Base-by-base conservation (phyloP, 2,329 filamentous ascomycete species). In the Chaetomiaceae sp. region DNA sequence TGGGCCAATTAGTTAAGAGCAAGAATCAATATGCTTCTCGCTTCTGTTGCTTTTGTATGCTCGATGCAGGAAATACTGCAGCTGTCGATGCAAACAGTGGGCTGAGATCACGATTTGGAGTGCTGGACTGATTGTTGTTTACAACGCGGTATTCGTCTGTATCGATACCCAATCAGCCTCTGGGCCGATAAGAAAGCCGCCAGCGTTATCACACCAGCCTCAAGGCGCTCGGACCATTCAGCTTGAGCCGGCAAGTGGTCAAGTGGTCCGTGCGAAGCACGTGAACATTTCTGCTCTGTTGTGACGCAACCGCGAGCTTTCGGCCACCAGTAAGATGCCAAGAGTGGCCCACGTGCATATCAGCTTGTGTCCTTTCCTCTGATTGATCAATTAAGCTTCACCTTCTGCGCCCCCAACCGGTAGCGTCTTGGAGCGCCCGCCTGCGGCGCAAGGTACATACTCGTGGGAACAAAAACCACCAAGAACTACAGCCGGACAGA, bases 331-430 rank as follows among this genome's bases (percentile, higher is more conserved):
- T 63, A 18, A 56, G 33, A 50, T 18, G 30, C 38, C 9, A 33
- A 44, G 32, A 41, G 10, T 14, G 36, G 34, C 48, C 48, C 62
- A 64, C 62, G 62, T 64, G 62, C 45, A 44, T 23, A 37, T 21
- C 13, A n/a, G 33, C 34, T 46, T 54, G 18, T 23, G 37, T 42
- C 57, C 50, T n/a, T n/a, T n/a, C n/a, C n/a, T n/a, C n/a, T 60
- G 51, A 61, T 61, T 64, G 58, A 60, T 61, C 58, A 62, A 59
- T 64, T 61, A 55, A 43, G 23, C 33, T 55, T 34, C 45, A 41
- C 10, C 43, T 46, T 34, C 47, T 51, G 48, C 43, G 44, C 43
- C 44, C 7, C 54, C 42, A 50, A 54, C 42, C 25, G 14, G n/a
- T 29, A 48, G 52, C 30, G 27, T 32, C 52, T 41, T 47, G 44